Conservation (phyloP, 2,329 filamentous ascomycete species). For the Lachnellula subtilissima region DNA sequence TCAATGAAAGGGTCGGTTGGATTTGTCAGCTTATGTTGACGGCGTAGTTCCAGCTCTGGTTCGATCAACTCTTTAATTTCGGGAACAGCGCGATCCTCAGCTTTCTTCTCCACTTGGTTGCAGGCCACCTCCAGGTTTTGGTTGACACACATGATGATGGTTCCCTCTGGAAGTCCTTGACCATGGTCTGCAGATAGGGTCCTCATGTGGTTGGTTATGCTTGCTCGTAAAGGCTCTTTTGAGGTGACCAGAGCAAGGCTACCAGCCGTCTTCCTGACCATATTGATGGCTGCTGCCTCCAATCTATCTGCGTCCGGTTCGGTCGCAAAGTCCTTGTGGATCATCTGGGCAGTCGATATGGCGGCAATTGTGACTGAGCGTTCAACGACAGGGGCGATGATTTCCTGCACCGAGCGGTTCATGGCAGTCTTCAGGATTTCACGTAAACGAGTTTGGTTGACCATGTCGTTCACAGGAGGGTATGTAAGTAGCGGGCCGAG, state of each 20-base stretch:
- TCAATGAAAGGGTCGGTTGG: constrained; percentile 84
- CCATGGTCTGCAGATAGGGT: constrained; percentile 62
- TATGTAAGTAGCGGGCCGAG: constrained; percentile 74
- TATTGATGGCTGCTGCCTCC: constrained; percentile 79
- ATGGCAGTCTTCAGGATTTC: constrained; percentile 83
- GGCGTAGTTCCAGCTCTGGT: constrained; percentile 69
- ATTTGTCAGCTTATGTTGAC: constrained; percentile 67
- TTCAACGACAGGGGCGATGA: constrained; percentile 96
- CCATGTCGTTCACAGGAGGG: constrained; percentile 74
- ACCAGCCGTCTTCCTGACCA: constrained; percentile 91
- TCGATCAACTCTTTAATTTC: constrained; percentile 96
- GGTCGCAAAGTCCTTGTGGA: constrained; percentile 93
- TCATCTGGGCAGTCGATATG: constrained; percentile 91
- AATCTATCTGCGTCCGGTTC: constrained; percentile 86
- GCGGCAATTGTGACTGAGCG: constrained; percentile 96
- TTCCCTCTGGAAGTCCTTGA: constrained; percentile 82
- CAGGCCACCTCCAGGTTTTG: constrained; percentile 94
- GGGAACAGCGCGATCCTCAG: constrained; percentile 84
- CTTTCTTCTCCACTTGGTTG: constrained; percentile 89
- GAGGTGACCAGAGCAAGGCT: constrained; percentile 95
- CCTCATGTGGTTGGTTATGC: constrained; percentile 95
- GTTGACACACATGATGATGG: constrained; percentile 98
- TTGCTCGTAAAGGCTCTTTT: constrained; percentile 92
- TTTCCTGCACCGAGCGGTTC: constrained; percentile 86
- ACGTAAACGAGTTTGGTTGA: constrained; percentile 62